Percentiles rank a stretch among this genome's conserved stretches.
phyloP scores from a whole-genome alignment of 2,329 filamentous ascomycete genomes.

The Bipolaris zeicola region DNA sequence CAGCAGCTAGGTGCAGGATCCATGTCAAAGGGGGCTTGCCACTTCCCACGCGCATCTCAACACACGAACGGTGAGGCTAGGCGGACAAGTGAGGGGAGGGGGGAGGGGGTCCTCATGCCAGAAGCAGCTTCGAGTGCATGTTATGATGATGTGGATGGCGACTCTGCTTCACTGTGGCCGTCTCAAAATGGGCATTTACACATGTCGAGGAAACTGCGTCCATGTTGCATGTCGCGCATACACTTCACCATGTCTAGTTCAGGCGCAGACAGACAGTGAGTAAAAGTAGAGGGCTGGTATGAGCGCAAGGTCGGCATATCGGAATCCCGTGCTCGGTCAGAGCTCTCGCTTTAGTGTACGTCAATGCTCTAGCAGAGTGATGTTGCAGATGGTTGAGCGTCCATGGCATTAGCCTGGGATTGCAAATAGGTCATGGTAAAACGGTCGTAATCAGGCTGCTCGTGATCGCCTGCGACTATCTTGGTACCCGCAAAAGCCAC shows the following conservation, averaged over 20 bases:
- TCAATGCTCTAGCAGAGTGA: constrained; percentile 2
- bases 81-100: neutral
- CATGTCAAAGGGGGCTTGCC: constrained; percentile 2
- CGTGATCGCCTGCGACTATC: neutral
- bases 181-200: neutral
- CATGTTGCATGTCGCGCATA: neutral
- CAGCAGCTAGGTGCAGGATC: neutral
- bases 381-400: constrained; percentile 4
- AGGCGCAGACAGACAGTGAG: neutral
- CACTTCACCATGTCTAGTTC: neutral
- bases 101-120: neutral
- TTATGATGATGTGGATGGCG: neutral
- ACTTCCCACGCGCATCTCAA: constrained; percentile 4
- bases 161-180: neutral
- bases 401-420: neutral
- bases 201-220: no score
- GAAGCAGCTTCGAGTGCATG: neutral
- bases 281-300: neutral
- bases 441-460: constrained; percentile 3
- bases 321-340: constrained; percentile 4
- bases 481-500: constrained; percentile 5
- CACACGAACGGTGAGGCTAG: neutral
- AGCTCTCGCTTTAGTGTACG: constrained; percentile 5
- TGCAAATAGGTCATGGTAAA: constrained; percentile 3
- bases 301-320: constrained; percentile 8